Base-by-base conservation (phyloP, 352 stramenopile genomes). In the Globisporangium viniferum region DNA sequence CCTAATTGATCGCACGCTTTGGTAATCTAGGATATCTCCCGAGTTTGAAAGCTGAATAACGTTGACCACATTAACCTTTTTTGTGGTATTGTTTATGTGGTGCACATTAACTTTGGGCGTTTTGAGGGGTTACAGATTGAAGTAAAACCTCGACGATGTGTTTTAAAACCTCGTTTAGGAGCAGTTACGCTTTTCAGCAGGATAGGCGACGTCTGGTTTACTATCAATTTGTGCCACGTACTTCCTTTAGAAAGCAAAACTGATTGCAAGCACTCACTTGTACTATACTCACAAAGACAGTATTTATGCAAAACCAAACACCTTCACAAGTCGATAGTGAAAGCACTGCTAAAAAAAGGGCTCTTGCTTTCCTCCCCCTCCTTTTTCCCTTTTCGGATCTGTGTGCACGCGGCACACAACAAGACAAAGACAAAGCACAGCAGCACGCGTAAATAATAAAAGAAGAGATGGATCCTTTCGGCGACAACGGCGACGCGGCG, bases 391-490 rank as follows among this genome's bases (percentile, higher is more conserved):
- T 39, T 56, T 27, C 39, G 20, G 41, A 57, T 44, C 36, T 46
- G 22, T 29, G 36, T 35, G 62, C 49, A 60, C 49, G 54, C 51
- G 54, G 51, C 59, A 22, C 41, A 64, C 64, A 63, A 59, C 49
- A 69, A 35, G 62, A 71, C 63, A 70, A 53, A 73, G 66, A 73
- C 60, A 55, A 36, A 27, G 69, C 72, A 69, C 73, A 66, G 39
- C 46, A 73, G 54, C 68, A 65, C 68, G 58, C 64, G 31, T 27
- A 62, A n/a, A 66, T 39, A 59, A 67, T 14, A 59, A 15, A 35
- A 64, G 35, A 22, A 8, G 36, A 18, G 39, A 92, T 90, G 84
- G 80, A 92, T 68, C 81, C 84, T 29, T 92, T 92, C 62, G 80
- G 79, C 73, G 80, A 87, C 64, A 71, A 62, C 58, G 72, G 70